These are phyloP conservation scores for Gonapodya prolifera DNA, from an alignment of 192 early-diverging fungal species.

Conservation along the genomic window DNA sequence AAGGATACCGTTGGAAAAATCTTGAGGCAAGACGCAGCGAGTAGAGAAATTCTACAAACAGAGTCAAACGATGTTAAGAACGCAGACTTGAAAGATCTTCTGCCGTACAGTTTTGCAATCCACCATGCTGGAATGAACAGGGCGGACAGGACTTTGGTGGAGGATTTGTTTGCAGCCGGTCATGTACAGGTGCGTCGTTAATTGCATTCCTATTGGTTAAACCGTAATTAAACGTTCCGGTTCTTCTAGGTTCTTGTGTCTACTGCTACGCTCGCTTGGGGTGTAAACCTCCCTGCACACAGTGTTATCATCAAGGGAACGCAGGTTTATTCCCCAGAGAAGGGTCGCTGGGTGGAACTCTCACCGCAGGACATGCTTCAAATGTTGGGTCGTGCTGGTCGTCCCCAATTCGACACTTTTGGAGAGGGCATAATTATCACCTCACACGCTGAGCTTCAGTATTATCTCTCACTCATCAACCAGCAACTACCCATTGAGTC, in stretches of 20 bases:
- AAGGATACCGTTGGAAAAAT: slow-evolving; percentile 75
- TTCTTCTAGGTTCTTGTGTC: slow-evolving; percentile 48
- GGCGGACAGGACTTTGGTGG: slow-evolving; percentile 80
- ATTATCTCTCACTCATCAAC: slow-evolving; percentile 88
- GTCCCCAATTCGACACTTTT: slow-evolving; percentile 89
- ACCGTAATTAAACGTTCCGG: neutral
- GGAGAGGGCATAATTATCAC: slow-evolving; percentile 98
- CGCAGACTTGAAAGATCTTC: slow-evolving; percentile 68
- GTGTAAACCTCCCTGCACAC: slow-evolving; percentile 97
- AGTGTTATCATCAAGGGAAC: slow-evolving; percentile 98
- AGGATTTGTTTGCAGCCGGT: slow-evolving; percentile 83
- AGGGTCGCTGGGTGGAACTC: slow-evolving; percentile 89
- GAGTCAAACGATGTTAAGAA: slow-evolving; percentile 75
- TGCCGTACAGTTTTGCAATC: slow-evolving; percentile 90
- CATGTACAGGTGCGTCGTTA: slow-evolving; percentile 58
- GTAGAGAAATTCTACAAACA: slow-evolving; percentile 67
- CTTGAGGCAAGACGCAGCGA: slow-evolving; percentile 64
- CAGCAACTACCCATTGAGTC: slow-evolving; percentile 97
- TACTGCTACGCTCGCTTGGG: slow-evolving; percentile 97
- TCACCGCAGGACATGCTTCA: slow-evolving; percentile 94
- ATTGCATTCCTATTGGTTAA: neutral
- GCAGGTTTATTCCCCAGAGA: slow-evolving; percentile 91
- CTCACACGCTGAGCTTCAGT: slow-evolving; percentile 79
- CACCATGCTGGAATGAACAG: slow-evolving; percentile 96
- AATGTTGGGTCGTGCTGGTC: slow-evolving; percentile 95